Evolutionary conservation across 176 grass and related monocot species (phyloP).

Genomic region (Avena insularis): DNA sequence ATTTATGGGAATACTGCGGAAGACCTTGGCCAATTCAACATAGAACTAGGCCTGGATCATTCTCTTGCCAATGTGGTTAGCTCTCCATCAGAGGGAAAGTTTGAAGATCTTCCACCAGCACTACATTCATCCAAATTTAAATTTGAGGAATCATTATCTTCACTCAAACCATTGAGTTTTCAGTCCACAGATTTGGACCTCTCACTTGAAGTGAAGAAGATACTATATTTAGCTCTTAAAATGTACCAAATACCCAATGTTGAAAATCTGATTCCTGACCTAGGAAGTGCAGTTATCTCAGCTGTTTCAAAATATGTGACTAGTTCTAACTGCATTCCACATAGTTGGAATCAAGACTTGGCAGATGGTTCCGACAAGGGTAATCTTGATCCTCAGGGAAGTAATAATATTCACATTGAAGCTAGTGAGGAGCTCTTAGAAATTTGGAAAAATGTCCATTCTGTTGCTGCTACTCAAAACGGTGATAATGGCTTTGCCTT

Average conservation of each 20-base stretch:
- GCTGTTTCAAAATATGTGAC: slow-evolving; percentile 62
- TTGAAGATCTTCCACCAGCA: slow-evolving; percentile 91
- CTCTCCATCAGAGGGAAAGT: slow-evolving; percentile 90
- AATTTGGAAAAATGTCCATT: slow-evolving; percentile 63
- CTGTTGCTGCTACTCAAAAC: slow-evolving; percentile 39
- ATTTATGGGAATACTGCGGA: slow-evolving; percentile 98
- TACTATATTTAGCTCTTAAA: slow-evolving; percentile 71
- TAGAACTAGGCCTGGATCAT: slow-evolving; percentile 89
- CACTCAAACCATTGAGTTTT: slow-evolving; percentile 68
- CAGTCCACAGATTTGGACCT: slow-evolving; percentile 60
- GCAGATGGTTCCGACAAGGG: slow-evolving; percentile 12
- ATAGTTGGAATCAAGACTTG: slow-evolving; percentile 56
- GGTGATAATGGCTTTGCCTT: slow-evolving; percentile 45
- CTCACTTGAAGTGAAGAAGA: slow-evolving; percentile 66
- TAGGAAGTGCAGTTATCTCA: slow-evolving; percentile 67
- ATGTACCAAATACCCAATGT: slow-evolving; percentile 59
- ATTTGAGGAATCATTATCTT: slow-evolving; percentile 75
- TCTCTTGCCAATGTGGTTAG: slow-evolving; percentile 86
- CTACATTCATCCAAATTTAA: slow-evolving; percentile 70
- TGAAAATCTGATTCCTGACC: slow-evolving; percentile 59
- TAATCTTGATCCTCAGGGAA: slow-evolving; percentile 48
- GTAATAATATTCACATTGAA: slow-evolving; percentile 49
- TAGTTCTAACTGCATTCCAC: slow-evolving; percentile 47
- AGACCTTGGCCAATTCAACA: slow-evolving; percentile 98
- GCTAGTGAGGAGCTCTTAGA: slow-evolving; percentile 62